A percentile compares a stretch with the other conserved stretches of the same genome.
phyloP scores from a whole-genome alignment of 257 asterid genomes.

The Prunella vulgaris region DNA sequence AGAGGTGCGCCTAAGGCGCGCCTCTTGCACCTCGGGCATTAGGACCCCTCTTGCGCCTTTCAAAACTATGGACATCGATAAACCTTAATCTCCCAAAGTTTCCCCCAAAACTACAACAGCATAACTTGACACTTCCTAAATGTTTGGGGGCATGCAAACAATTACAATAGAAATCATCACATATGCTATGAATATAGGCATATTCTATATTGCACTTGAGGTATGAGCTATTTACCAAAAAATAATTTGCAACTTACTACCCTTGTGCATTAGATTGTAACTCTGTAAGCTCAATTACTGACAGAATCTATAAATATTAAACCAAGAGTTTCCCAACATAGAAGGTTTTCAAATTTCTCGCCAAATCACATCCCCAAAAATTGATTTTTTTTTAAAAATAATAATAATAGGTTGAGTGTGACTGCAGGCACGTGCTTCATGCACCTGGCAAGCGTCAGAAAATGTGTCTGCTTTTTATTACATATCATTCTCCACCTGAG shows the following conservation, averaged over 20 bases:
- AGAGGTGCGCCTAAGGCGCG: no score
- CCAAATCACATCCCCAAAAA: not conserved
- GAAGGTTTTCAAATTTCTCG: not conserved
- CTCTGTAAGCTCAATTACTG: not conserved
- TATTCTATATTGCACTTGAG: not conserved
- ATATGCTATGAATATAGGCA: not conserved
- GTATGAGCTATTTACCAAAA: slow-evolving; percentile 1
- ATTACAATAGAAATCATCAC: not conserved
- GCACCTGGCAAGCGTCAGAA: not conserved
- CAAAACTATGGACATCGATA: not conserved
- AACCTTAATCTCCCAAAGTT: not conserved
- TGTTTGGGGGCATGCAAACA: not conserved
- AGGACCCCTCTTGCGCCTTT: no score
- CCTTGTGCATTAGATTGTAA: not conserved
- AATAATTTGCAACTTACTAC: not conserved
- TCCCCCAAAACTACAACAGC: not conserved
- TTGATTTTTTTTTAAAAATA: not conserved
- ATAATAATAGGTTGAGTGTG: not conserved
- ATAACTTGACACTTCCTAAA: not conserved
- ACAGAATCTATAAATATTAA: not conserved
- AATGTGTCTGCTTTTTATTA: not conserved
- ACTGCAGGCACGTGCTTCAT: not conserved
- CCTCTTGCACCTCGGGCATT: no score
- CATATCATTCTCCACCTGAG: not conserved
- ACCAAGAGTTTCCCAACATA: not conserved